Evolutionary conservation across 371 early-diverging fungal genomes (phyloP), one percentile per base, ranked within the genome.

Genomic region (Rhizopus arrhizus): DNA sequence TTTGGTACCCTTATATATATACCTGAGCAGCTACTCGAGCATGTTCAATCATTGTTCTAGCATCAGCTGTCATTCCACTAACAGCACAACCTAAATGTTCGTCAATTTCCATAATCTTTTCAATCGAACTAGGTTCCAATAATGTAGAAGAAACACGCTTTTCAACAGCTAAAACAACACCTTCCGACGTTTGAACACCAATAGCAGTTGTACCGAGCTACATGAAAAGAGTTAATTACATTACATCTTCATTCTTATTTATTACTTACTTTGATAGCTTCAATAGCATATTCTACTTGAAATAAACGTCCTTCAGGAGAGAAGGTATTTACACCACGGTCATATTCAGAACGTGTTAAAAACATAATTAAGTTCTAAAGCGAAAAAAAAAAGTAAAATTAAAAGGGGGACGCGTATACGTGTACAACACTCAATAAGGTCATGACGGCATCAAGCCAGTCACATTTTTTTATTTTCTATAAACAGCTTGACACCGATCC

Each of bases 231-330:
- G 22, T 22, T 22, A 22, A 54, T 5, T 9, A 22, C 22, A 22
- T 22, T 22, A 22, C 2, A 22, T 22, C 22, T 22, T 22, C 22
- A 22, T 22, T 22, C 22, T 22, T 22, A 22, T 22, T 22, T 22
- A 22, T 22, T 11, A 36, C 40, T 15, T 77, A 94, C 96, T 89
- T 98, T 98, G 84, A 98, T 97, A 58, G 99, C 98, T 74, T 98
- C 98, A 66, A 97, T 93, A 59, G 98, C 99, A 74, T 99, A 99
- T 82, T 99, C 98, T 59, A 99, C 99, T 75, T 99, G 99, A 88
- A 97, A 98, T 56, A 98, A 85, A 65, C 98, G 94, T 53, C 99
- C 99, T 79, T 99, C 99, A 55, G 99, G 99, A 40, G 95, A 95
- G 79, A 98, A 98, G 48, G 98, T 98, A 80, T 97, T 98, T 65